Base-by-base conservation (phyloP, 73 alveolate species). In the Strombidium stylifer region DNA sequence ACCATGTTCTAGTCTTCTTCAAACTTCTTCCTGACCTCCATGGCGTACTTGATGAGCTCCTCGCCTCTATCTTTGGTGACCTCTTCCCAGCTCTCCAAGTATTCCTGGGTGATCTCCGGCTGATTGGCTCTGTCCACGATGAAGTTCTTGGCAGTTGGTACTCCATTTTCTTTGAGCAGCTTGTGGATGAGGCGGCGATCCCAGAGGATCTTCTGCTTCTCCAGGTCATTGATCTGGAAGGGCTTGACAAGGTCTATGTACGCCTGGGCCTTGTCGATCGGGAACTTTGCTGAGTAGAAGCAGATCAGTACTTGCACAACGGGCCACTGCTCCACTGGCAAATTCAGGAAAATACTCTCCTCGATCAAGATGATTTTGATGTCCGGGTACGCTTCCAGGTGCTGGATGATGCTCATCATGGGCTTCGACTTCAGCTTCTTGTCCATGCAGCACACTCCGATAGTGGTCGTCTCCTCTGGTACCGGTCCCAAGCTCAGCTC, bases 241-340 rank as follows among this genome's bases (percentile, higher is more conserved):
- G 99, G 99, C 46, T 89, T 88, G 57, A 88, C 59, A 18, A 73
- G 66, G 35, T 87, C 81, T 16, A 82, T 87, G 81, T 93, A 93
- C 41, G 72, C 51, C 16, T 75, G 59, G 0, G 95, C 99, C 81
- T 91, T 94, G 42, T 81, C 85, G 10, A 82, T 68, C 6, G 99
- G 99, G 47, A 91, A 94, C 2, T 97, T 96, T 40, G 78, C 82
- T 32, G 97, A 85, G 62, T 79, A 91, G 74, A 89, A 94, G n/a
- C 92, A 58, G 18, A 94, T 85, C 46, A 94, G 82, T 11, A 93
- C 94, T 47, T 91, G 94, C 2, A 86, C 94, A 27, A 80, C 65
- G 21, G 96, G 98, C 98, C 99, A 91, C n/a, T 88, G 85, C 77
- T 91, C 98, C 24, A 91, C 78, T 48, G 92, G 93, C 34, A 81